Percentiles rank a stretch among this genome's conserved stretches.
These are phyloP conservation scores for Aspergillus aculeatinus DNA, from an alignment of 2,329 filamentous ascomycete genomes.

Conservation along the genomic window DNA sequence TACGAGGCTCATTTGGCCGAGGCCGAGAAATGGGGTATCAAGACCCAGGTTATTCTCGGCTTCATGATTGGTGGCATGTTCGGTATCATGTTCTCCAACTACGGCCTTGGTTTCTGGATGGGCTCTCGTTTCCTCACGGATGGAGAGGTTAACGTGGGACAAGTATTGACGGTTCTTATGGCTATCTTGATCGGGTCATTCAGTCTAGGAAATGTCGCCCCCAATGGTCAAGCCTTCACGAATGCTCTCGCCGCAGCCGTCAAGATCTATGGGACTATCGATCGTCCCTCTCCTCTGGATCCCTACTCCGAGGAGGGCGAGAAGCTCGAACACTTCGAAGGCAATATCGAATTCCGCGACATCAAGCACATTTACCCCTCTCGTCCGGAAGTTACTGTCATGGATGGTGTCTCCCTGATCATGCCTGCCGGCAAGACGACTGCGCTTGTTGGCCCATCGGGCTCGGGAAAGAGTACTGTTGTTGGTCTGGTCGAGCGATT, in stretches of 20 bases:
- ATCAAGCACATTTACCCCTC: slow-evolving; percentile 95
- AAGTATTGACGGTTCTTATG: slow-evolving; percentile 82
- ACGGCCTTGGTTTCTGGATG: slow-evolving; percentile 85
- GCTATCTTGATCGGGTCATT: slow-evolving; percentile 92
- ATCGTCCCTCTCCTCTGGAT: slow-evolving; percentile 81
- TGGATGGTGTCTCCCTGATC: slow-evolving; percentile 75
- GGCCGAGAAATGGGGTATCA: slow-evolving; percentile 74
- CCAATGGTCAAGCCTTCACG: slow-evolving; percentile 83
- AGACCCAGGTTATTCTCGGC: slow-evolving; percentile 69
- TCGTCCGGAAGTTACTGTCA: slow-evolving; percentile 82
- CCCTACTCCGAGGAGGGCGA: slow-evolving; percentile 69
- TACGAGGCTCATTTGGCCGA: slow-evolving; percentile 74
- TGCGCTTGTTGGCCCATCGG: slow-evolving; percentile 89
- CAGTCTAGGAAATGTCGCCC: slow-evolving; percentile 81
- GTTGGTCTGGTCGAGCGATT: slow-evolving; percentile 92
- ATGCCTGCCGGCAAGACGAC: slow-evolving; percentile 90
- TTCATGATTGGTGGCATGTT: slow-evolving; percentile 84
- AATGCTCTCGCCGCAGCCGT: slow-evolving; percentile 77
- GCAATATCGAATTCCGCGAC: slow-evolving; percentile 75
- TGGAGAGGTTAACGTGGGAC: slow-evolving; percentile 64
- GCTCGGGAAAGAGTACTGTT: slow-evolving; percentile 92
- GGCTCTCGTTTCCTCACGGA: slow-evolving; percentile 72
- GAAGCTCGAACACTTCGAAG: slow-evolving; percentile 70
- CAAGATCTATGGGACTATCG: slow-evolving; percentile 94
- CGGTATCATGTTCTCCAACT: slow-evolving; percentile 79